Conservation (phyloP, 345 rosid species). For the Brassica rapa region DNA sequence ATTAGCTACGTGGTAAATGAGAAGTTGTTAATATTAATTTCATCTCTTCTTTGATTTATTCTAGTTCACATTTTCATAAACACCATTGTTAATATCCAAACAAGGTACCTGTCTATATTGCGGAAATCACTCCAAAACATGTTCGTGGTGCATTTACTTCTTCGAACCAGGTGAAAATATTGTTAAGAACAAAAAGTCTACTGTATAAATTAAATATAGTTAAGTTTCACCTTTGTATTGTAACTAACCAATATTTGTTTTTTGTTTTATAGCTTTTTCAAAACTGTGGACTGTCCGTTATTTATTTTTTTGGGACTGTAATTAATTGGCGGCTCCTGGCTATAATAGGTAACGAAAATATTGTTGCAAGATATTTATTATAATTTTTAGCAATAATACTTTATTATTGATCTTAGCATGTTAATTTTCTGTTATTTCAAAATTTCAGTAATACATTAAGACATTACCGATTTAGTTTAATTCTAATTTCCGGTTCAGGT, state of each 20-base stretch:
- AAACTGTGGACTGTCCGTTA: conserved; percentile 36
- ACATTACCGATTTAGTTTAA: background rate
- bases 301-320: conserved; percentile 39
- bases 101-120: conserved; percentile 51
- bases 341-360: conserved; percentile 37
- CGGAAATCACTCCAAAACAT: conserved; percentile 52
- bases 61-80: background rate
- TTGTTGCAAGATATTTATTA: background rate
- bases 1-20: conserved; percentile 41
- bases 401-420: background rate
- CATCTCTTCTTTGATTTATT: background rate
- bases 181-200: background rate
- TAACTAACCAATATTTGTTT: background rate
- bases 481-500: conserved; percentile 15
- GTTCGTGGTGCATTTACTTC: conserved; percentile 47
- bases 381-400: background rate
- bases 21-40: background rate
- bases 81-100: background rate
- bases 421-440: conserved; percentile 30
- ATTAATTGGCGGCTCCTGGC: conserved; percentile 41
- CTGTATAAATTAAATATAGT: background rate
- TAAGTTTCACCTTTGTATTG: background rate
- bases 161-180: conserved; percentile 30
- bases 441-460: conserved; percentile 15
- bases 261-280: conserved; percentile 26